Base-by-base conservation (phyloP, 208 protist genomes). In the Acanthamoeba lenticulata region DNA sequence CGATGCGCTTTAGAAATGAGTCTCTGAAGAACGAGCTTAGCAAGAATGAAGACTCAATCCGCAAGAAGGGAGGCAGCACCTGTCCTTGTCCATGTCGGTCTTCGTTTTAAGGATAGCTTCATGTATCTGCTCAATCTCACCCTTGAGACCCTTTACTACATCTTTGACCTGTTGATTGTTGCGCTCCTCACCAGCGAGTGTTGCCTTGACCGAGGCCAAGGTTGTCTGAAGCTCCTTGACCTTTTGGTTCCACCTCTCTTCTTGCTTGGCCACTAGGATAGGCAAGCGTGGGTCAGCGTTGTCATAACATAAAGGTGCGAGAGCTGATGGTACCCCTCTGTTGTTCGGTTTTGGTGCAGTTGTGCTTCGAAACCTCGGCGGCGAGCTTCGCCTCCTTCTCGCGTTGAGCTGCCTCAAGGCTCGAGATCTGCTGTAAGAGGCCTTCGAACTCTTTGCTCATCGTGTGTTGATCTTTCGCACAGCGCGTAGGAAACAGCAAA, bases 161-260 rank as follows among this genome's bases (percentile, higher is more conserved):
- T 86, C 77, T 24, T 86, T 86, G 44, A 86, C 19, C 21, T 86
- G 77, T 15, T 57, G 77, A 32, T 86, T 86, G 77, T 44, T 27
- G 5, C 77, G 40, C 38, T 47, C 77, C 44, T 86, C 77, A 5
- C 77, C 77, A 7, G n/a, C 38, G 6, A 86, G 77, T 3, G 24
- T 44, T 3, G 77, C 77, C 34, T 86, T 86, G 24, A 57, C 77
- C 11, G 77, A 47, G 1, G 77, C 77, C 27, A 60, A 47, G 44
- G 77, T 86, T 2, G 27, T 86, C 34, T 86, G 77, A 1, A 86
- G 77, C 44, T 86, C 77, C 29, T 21, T 38, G 29, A 86, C 77
- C 44, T 86, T 86, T 27, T 86, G 77, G n/a, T 86, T 86, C 77
- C 77, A 86, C 34, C 77, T n/a, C 2, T 86, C 77, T 24, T 86